phyloP scores from a whole-genome alignment of 495 filamentous ascomycete species.

The Rusavskia elegans region DNA sequence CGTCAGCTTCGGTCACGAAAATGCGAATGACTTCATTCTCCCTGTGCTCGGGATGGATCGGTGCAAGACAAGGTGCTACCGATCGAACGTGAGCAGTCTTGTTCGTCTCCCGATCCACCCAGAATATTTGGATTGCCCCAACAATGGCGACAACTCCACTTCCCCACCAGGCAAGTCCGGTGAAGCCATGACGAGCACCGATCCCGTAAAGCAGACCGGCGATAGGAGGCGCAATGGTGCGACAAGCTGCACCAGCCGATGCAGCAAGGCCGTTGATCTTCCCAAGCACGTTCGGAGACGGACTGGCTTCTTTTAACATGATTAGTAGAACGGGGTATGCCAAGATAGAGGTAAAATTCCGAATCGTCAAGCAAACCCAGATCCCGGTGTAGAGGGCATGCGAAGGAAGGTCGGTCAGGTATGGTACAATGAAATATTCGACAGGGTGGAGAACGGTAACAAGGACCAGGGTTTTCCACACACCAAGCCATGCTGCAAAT shows the following conservation, averaged over 20 bases:
- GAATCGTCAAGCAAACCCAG: slow-evolving; percentile 51
- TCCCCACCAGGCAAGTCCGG: slow-evolving; percentile 65
- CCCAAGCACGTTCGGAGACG: slow-evolving; percentile 47
- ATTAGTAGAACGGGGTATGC: slow-evolving; percentile 68
- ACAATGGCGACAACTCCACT: slow-evolving; percentile 52
- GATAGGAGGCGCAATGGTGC: slow-evolving; percentile 60
- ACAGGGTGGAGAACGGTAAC: slow-evolving; percentile 64
- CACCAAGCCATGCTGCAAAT: slow-evolving; percentile 52
- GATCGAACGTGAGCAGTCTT: slow-evolving; percentile 23
- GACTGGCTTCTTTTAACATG: slow-evolving; percentile 69
- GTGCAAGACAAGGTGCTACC: slow-evolving; percentile 15
- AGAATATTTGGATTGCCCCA: slow-evolving; percentile 54
- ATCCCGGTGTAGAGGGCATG: slow-evolving; percentile 47
- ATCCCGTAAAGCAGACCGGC: slow-evolving; percentile 60
- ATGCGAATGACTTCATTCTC: slow-evolving; percentile 24
- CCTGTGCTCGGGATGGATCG: slow-evolving; percentile 10
- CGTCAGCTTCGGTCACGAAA: slow-evolving; percentile 19
- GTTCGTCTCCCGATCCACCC: slow-evolving; percentile 36
- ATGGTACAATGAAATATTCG: slow-evolving; percentile 59
- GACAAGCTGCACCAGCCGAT: slow-evolving; percentile 59
- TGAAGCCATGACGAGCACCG: slow-evolving; percentile 49
- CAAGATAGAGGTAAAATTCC: slow-evolving; percentile 63
- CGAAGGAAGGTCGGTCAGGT: slow-evolving; percentile 44
- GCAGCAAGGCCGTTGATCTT: slow-evolving; percentile 73
- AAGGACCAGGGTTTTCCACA: slow-evolving; percentile 56